These are phyloP conservation scores for Haplosporangium sp. DNA, from an alignment of 371 early-diverging fungal genomes.

Conservation along the genomic window DNA sequence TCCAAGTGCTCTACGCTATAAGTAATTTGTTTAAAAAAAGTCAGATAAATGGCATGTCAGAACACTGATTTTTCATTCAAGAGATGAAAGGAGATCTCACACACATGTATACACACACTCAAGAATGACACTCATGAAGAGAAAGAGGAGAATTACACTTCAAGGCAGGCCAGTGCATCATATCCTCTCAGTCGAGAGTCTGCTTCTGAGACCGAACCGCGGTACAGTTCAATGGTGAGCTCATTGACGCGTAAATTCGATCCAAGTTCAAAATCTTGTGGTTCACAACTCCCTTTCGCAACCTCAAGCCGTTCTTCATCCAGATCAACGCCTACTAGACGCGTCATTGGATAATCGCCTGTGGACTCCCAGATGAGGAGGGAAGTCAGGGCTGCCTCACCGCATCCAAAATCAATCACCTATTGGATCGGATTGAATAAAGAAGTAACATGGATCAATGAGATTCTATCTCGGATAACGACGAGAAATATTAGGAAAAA, in stretches of 20 bases:
- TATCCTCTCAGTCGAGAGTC: conserved; percentile 59
- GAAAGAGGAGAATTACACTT: too few relatives aligned
- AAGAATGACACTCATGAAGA: not conserved
- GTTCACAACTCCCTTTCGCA: conserved; percentile 65
- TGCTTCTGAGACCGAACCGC: conserved; percentile 63
- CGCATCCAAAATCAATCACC: conserved; percentile 84
- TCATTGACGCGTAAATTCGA: conserved; percentile 20
- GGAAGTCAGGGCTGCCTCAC: conserved; percentile 72
- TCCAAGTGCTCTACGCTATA: conserved; percentile 79
- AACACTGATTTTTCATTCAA: not conserved
- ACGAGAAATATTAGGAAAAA: too few relatives aligned
- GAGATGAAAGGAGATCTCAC: not conserved
- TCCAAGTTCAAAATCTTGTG: conserved; percentile 62
- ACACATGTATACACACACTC: not conserved
- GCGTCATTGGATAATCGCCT: conserved; percentile 58
- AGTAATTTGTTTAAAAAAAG: not conserved
- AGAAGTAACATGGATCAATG: too few relatives aligned
- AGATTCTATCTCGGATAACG: too few relatives aligned
- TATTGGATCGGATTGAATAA: conserved; percentile 20
- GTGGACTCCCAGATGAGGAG: conserved; percentile 62
- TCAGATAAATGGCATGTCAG: not conserved
- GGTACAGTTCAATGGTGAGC: conserved; percentile 20
- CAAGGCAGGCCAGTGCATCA: conserved; percentile 75
- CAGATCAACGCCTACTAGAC: conserved; percentile 73
- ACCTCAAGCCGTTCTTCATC: conserved; percentile 51